Evolutionary conservation across 2,329 filamentous ascomycete genomes (phyloP).

Genomic region (Stagonosporopsis vannaccii): DNA sequence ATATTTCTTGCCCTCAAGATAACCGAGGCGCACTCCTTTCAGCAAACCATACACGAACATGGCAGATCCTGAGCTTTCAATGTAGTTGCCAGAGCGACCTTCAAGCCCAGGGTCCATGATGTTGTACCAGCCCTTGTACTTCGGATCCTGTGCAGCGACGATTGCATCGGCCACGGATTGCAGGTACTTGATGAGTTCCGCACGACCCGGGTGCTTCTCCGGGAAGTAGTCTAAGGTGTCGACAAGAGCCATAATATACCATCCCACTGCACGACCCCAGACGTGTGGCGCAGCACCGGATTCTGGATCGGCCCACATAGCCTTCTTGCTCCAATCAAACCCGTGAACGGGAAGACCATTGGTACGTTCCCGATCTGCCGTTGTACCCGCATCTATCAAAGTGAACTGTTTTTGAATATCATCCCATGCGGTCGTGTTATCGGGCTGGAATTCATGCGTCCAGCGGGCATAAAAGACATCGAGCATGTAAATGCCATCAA

Average conservation of each 20-base stretch:
- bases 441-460: conserved; percentile 35
- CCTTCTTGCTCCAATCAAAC: conserved; percentile 59
- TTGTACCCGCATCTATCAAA: conserved; percentile 44
- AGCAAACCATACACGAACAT: conserved; percentile 65
- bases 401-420: conserved; percentile 46
- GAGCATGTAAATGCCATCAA: conserved; percentile 55
- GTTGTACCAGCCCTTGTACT: conserved; percentile 63
- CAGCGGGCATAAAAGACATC: conserved; percentile 36
- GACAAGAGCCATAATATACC: conserved; percentile 61
- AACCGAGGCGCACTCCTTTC: conserved; percentile 42
- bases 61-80: conserved; percentile 65
- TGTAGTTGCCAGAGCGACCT: conserved; percentile 60
- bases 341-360: conserved; percentile 61
- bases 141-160: conserved; percentile 38
- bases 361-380: conserved; percentile 47
- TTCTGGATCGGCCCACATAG: conserved; percentile 59
- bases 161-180: conserved; percentile 42
- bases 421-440: conserved; percentile 47
- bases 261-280: conserved; percentile 61
- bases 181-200: conserved; percentile 38
- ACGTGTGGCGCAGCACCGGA: conserved; percentile 61
- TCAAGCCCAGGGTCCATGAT: conserved; percentile 57
- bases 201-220: conserved; percentile 17
- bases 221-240: conserved; percentile 53
- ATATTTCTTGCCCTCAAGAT: conserved; percentile 17